A percentile compares a stretch with the other conserved stretches of the same genome.
Evolutionary conservation across 2,329 filamentous ascomycete species (phyloP).

Genomic region (Ophiostoma novo-ulmi): DNA sequence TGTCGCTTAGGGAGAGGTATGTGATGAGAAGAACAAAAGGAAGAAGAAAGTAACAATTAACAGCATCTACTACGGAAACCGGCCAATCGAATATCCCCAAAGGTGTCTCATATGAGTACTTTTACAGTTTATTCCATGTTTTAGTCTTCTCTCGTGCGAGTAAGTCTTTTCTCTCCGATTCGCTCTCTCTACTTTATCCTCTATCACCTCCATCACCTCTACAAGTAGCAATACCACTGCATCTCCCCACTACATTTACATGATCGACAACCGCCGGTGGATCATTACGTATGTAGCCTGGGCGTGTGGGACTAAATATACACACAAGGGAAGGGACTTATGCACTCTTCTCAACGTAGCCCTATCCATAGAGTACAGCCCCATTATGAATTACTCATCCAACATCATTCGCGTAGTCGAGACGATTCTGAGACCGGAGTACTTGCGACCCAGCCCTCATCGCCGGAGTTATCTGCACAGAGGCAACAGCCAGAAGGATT

Average conservation of each 20-base stretch:
- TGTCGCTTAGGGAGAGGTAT: background rate
- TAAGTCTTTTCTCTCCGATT: too few relatives aligned
- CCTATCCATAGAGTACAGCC: too few relatives aligned
- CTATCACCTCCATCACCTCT: background rate
- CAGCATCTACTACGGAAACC: background rate
- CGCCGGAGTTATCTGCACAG: slow-evolving; percentile 2
- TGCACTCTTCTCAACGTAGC: too few relatives aligned
- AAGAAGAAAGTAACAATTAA: too few relatives aligned
- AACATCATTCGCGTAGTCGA: too few relatives aligned
- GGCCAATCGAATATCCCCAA: background rate
- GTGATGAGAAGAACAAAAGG: background rate
- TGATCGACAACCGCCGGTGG: slow-evolving; percentile 5
- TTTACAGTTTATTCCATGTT: background rate
- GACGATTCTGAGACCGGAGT: too few relatives aligned
- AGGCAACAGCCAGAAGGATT: background rate
- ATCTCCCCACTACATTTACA: background rate
- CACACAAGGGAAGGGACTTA: too few relatives aligned
- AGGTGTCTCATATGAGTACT: background rate
- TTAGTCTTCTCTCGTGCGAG: too few relatives aligned
- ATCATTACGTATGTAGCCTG: slow-evolving; percentile 6
- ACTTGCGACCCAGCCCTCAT: background rate
- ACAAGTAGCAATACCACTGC: too few relatives aligned
- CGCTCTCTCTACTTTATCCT: background rate
- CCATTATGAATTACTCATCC: too few relatives aligned
- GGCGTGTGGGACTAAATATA: background rate